Conservation (phyloP, 2,329 filamentous ascomycete species). For the Coleophoma cylindrospora region DNA sequence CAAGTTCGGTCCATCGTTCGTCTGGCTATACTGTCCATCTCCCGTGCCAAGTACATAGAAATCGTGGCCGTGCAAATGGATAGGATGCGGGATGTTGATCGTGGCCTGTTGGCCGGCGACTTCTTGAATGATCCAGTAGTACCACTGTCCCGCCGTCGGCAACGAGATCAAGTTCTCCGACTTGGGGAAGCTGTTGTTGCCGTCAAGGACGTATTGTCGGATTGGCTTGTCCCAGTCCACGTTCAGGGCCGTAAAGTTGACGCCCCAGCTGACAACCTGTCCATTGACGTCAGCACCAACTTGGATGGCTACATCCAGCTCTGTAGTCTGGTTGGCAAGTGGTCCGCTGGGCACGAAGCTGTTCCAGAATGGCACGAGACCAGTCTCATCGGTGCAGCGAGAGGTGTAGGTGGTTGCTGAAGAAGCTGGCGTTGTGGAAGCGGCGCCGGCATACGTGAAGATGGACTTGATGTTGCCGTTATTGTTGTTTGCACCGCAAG, state of each 20-base stretch:
- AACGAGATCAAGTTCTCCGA: slow-evolving; percentile 8
- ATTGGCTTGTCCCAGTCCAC: slow-evolving; percentile 37
- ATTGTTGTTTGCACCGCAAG: slow-evolving; percentile 9
- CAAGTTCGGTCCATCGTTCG: slow-evolving; percentile 20
- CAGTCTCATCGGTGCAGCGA: slow-evolving; percentile 6
- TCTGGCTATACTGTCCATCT: slow-evolving; percentile 33
- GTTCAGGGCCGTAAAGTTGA: slow-evolving; percentile 22
- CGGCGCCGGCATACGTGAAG: slow-evolving; percentile 10
- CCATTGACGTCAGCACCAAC: background rate
- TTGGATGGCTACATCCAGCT: background rate
- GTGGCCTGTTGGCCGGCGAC: slow-evolving; percentile 23
- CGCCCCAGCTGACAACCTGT: background rate
- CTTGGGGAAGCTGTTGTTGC: slow-evolving; percentile 12
- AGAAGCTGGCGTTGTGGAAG: slow-evolving; percentile 1
- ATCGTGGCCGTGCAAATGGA: slow-evolving; percentile 43
- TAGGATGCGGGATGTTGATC: slow-evolving; percentile 30
- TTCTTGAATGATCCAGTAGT: slow-evolving; percentile 26
- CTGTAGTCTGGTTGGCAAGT: background rate
- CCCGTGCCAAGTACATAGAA: slow-evolving; percentile 40
- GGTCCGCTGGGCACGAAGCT: background rate
- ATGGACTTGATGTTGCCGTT: slow-evolving; percentile 11
- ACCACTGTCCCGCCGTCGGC: slow-evolving; percentile 31
- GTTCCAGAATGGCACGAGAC: slow-evolving; percentile 6
- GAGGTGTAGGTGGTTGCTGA: background rate
- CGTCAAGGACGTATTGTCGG: slow-evolving; percentile 27